Base-by-base conservation (phyloP, 352 stramenopile species). In the Poterioochromonas sp. region DNA sequence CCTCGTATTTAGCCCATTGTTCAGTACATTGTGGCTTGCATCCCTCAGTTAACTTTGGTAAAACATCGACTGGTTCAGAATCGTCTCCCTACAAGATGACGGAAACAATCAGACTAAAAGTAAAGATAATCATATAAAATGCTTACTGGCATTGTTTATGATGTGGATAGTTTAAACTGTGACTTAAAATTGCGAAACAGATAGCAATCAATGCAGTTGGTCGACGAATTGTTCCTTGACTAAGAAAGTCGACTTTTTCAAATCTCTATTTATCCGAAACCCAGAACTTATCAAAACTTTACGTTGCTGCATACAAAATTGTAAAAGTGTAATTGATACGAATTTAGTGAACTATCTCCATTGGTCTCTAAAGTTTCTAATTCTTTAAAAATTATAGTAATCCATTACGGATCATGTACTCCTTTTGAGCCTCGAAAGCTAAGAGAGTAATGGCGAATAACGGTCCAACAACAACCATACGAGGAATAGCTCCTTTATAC, bases 401-500 rank as follows among this genome's bases (percentile, higher is more conserved):
- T 1, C 53, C 32, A 58, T 60, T 43, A 1, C 51, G 26, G 26
- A 70, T 79, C 84, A 93, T 91, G 83, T 93, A 93, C 77, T 87
- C 88, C 83, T 94, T 94, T 81, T 93, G 88, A 62, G 93, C 80
- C 80, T 94, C 89, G 79, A 93, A 94, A 0, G 89, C 87, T 18
- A 88, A 82, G 47, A 93, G 83, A 51, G 88, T 90, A 81, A 94
- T 92, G 40, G 84, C 88, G 62, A 94, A 93, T 12, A 94, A 81
- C 65, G 89, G 89, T 20, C 87, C 89, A 69, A 92, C 86, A 37
- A 94, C 89, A 83, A 90, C 89, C 89, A 93, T 93, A 60, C 89
- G 87, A n/a, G 89, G 89, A 0, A 88, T 81, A 1, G 81, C 84
- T 41, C 84, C 90, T 76, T 92, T 92, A 79, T 91, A 87, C 15